Conservation (phyloP, 192 early-diverging fungal species). For the Gigaspora rosea region DNA sequence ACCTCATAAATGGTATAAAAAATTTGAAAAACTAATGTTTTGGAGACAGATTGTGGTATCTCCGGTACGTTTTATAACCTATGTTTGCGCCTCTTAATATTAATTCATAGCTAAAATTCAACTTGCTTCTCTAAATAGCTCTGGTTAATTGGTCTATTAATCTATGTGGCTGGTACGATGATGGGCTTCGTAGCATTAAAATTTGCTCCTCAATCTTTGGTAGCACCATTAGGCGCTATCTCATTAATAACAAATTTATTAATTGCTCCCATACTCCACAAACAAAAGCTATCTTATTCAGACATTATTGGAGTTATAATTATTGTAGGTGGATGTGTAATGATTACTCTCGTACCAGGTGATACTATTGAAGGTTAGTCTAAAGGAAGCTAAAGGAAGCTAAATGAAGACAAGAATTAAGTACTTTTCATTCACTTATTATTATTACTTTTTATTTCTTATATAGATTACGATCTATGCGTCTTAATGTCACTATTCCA, state of each 20-base stretch:
- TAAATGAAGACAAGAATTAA: background rate
- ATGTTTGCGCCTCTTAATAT: too few relatives aligned
- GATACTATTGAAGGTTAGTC: constrained; percentile 48
- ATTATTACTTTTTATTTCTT: background rate
- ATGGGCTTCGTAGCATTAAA: constrained; percentile 73
- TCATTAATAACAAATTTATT: constrained; percentile 82
- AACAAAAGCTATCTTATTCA: constrained; percentile 64
- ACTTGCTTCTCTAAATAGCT: constrained; percentile 30
- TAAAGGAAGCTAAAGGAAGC: too few relatives aligned
- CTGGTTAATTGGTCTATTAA: constrained; percentile 69
- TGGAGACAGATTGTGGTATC: constrained; percentile 46
- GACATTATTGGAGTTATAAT: constrained; percentile 74
- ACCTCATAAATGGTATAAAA: constrained; percentile 37
- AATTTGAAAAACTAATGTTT: constrained; percentile 44
- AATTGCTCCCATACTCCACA: constrained; percentile 74
- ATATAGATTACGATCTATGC: constrained; percentile 70
- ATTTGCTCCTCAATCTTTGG: constrained; percentile 80
- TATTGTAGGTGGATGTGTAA: constrained; percentile 71
- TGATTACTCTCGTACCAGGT: constrained; percentile 72
- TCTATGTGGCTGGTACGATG: constrained; percentile 74
- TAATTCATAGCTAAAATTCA: background rate
- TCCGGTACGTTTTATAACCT: constrained; percentile 35
- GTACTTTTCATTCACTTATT: background rate
- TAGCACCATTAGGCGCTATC: constrained; percentile 76
- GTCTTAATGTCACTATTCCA: constrained; percentile 70